Evolutionary conservation across 2,329 filamentous ascomycete genomes (phyloP), one percentile per base, ranked within the genome.

Genomic region (Ceratocystis diversiconidia): DNA sequence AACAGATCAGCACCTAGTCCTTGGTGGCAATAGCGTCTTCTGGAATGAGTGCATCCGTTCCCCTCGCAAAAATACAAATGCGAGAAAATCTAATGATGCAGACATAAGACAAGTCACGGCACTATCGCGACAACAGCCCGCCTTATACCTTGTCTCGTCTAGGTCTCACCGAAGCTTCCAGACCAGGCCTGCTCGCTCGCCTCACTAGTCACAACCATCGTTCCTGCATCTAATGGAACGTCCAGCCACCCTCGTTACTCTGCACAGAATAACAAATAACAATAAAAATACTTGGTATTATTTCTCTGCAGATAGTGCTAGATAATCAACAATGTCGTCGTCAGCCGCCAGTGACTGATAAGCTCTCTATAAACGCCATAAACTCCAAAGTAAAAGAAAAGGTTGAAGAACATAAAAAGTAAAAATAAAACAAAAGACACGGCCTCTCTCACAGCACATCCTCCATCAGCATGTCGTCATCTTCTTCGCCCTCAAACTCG

Each of bases 401-500:
- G 62, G 46, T 12, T n/a, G 36, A 63, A 41, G n/a, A 22, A 36
- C 1, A 65, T 48, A 25, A 30, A n/a, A 61, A 41, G 2, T 6
- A 44, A 32, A 30, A 60, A 61, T 50, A 61, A 12, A 63, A 66
- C 12, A 63, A 28, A 63, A 43, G 22, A 28, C 41, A 19, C 25
- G 19, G 12, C 17, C 36, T 15, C 25, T 8, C 43, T 52, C 59
- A 67, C 19, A 67, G 71, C n/a, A 92, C 87, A 74, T 91, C 89
- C 74, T 92, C 89, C 82, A 94, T 91, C 66, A 87, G 78, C 64
- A 86, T 80, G 25, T 84, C 82, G 30, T 89, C 88, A 17, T 82
- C 82, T 12, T 88, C 88, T 10, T 82, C 82, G 28, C 84, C 85
- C 1, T 78, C 77, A 64, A 78, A 77, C 67, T 82, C 85, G 75